Percentiles rank a stretch among this genome's conserved stretches.
These are phyloP conservation scores for Sarcodon sp. DNA, from an alignment of 768 basidiomycete genomes.

Conservation along the genomic window DNA sequence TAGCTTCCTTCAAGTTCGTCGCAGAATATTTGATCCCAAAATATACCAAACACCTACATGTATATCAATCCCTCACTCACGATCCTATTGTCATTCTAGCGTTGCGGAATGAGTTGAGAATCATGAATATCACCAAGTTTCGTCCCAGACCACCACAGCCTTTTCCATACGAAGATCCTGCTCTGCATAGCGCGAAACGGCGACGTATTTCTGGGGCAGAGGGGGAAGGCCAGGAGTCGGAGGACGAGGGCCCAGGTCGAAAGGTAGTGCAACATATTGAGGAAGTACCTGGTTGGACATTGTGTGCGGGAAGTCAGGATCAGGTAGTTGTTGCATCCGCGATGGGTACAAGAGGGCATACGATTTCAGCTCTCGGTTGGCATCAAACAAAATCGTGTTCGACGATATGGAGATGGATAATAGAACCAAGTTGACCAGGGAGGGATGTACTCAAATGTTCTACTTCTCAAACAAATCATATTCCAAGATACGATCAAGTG, in stretches of 20 bases:
- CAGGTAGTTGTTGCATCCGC: neutral
- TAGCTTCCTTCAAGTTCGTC: slow-evolving; percentile 58
- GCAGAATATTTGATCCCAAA: slow-evolving; percentile 33
- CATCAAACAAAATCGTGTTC: no score
- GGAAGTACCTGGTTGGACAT: neutral
- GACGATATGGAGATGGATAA: no score
- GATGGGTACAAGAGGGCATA: neutral
- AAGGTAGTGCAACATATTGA: neutral
- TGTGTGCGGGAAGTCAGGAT: neutral
- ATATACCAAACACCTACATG: slow-evolving; percentile 20
- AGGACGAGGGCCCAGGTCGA: neutral
- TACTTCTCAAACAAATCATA: neutral
- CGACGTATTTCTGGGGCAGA: neutral
- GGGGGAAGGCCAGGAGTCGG: neutral
- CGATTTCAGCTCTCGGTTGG: no score
- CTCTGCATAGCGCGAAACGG: neutral
- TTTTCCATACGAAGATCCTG: slow-evolving; percentile 20
- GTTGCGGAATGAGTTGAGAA: slow-evolving; percentile 22
- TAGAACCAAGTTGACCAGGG: no score
- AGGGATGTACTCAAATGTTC: neutral
- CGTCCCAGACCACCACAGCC: slow-evolving; percentile 26
- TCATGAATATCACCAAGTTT: slow-evolving; percentile 36
- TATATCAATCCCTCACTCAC: slow-evolving; percentile 29
- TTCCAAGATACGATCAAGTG: neutral
- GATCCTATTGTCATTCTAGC: slow-evolving; percentile 44